Conservation (phyloP, 164 flowering plant species). For the Tetrastigma voinierianum region DNA sequence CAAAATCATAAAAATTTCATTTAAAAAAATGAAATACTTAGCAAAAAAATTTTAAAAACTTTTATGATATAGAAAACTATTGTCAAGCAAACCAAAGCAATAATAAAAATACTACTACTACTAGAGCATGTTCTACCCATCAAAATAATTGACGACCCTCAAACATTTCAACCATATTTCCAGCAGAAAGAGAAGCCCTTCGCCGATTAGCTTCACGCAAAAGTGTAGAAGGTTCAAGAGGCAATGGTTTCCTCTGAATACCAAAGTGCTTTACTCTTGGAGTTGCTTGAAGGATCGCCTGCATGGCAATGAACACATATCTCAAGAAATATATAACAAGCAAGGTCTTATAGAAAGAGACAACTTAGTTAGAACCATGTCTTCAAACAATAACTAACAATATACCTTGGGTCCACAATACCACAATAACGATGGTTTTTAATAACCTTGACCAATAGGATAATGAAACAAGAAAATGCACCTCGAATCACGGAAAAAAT, state of each 20-base stretch:
- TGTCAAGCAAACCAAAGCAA: neutral
- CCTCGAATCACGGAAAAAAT: no score
- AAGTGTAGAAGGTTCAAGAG: constrained; percentile 89
- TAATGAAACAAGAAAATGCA: no score
- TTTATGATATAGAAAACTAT: no score
- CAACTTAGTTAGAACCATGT: neutral
- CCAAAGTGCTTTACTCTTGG: constrained; percentile 75
- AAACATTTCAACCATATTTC: constrained; percentile 75
- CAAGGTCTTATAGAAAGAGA: neutral
- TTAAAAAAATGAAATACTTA: neutral
- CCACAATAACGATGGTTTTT: no score
- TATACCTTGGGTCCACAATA: no score
- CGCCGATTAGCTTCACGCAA: constrained; percentile 94
- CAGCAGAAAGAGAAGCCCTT: constrained; percentile 96
- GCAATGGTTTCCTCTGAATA: constrained; percentile 87
- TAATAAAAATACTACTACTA: neutral
- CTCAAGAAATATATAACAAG: neutral
- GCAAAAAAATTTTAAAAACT: no score
- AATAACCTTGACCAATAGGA: no score
- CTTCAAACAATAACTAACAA: no score
- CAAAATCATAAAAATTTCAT: neutral
- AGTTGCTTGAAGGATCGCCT: constrained; percentile 79
- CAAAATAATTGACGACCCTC: constrained; percentile 53
- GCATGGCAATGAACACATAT: constrained; percentile 14
- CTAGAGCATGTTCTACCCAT: constrained; percentile 50